These are phyloP conservation scores for Acacia concinna DNA, from an alignment of 331 rosid genomes.

Conservation along the genomic window DNA sequence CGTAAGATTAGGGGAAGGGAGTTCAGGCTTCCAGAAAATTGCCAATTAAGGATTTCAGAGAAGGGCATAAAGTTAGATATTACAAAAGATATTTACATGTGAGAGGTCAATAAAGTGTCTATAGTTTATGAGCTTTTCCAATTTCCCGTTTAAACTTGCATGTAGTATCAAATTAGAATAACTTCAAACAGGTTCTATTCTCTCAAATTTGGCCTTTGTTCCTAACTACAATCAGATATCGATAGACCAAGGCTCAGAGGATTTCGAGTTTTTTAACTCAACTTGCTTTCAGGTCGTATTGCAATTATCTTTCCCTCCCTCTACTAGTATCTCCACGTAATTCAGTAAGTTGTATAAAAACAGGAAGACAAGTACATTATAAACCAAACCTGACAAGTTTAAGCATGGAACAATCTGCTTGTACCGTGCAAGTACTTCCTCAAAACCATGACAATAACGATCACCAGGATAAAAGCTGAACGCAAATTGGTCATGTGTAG, in stretches of 20 bases:
- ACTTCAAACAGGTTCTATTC: constrained; percentile 14
- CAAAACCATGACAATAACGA: constrained; percentile 73
- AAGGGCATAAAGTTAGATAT: background rate
- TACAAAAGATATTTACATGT: background rate
- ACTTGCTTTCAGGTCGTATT: constrained; percentile 17
- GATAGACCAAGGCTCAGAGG: constrained; percentile 5
- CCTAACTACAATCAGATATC: constrained; percentile 23
- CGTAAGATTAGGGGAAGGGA: constrained; percentile 5
- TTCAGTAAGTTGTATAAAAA: constrained; percentile 11
- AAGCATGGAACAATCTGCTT: constrained; percentile 74
- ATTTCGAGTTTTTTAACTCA: constrained; percentile 17
- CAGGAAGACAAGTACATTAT: constrained; percentile 21
- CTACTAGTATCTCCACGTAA: background rate
- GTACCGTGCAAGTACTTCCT: constrained; percentile 81
- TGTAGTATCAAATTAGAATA: constrained; percentile 13
- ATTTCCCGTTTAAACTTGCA: background rate
- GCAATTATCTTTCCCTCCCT: background rate
- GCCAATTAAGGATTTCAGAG: background rate
- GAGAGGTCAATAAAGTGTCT: background rate
- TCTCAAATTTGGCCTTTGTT: constrained; percentile 18
- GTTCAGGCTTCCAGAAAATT: background rate
- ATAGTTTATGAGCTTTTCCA: constrained; percentile 11
- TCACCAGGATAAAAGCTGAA: constrained; percentile 65
- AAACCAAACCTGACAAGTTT: constrained; percentile 72
- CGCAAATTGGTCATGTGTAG: constrained; percentile 70